Evolutionary conservation across 2,329 filamentous ascomycete species (phyloP).

Genomic region (Fusarium falciforme): DNA sequence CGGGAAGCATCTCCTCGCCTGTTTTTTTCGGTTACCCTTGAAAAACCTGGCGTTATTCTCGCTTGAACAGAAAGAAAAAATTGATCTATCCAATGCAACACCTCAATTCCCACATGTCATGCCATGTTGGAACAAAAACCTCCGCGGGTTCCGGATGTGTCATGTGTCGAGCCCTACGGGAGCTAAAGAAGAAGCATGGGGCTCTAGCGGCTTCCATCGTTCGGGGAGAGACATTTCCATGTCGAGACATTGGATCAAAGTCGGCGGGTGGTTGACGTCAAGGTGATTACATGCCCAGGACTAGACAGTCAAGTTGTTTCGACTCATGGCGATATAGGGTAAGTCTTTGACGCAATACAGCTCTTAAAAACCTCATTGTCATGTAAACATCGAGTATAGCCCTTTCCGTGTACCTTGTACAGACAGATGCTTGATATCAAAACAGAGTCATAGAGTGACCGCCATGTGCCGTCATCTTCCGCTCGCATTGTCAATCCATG

Average conservation of each 20-base stretch:
- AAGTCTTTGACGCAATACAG: not conserved
- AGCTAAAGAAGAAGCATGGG: not conserved
- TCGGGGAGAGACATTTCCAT: not conserved
- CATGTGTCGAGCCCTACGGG: conserved; percentile 33
- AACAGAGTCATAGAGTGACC: not conserved
- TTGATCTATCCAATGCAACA: not conserved
- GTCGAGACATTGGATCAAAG: not conserved
- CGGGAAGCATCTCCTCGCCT: not conserved
- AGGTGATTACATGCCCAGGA: conserved; percentile 30
- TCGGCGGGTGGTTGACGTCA: conserved; percentile 33
- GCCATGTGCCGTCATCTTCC: conserved; percentile 18
- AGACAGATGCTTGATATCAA: not conserved
- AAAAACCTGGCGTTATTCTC: not conserved
- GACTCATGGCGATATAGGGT: conserved; percentile 3
- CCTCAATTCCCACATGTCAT: conserved; percentile 16
- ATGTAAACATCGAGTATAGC: not conserved
- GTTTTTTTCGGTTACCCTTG: not conserved
- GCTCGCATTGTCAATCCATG: conserved; percentile 24
- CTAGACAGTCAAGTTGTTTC: conserved; percentile 9
- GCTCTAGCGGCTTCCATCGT: not conserved
- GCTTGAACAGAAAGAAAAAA: not conserved
- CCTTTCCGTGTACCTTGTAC: not conserved
- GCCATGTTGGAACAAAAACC: conserved; percentile 3
- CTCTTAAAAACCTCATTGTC: not conserved
- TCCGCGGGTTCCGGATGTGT: conserved; percentile 24